These are phyloP conservation scores for Colletotrichum higginsianum DNA, from an alignment of 2,329 filamentous ascomycete genomes.

Conservation along the genomic window DNA sequence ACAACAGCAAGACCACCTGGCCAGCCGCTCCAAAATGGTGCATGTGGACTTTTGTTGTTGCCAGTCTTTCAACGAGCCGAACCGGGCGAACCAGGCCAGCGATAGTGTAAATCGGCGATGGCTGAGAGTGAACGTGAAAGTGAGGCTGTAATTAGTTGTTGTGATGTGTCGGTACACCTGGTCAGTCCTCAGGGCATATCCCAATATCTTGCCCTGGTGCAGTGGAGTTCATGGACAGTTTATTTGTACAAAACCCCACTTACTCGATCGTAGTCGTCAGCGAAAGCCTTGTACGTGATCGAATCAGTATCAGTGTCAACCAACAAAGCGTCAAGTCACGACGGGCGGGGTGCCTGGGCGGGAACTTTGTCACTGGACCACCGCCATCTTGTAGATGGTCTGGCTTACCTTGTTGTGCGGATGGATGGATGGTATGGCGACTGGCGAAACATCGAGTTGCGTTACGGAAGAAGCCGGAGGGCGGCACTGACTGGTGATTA, in stretches of 20 bases:
- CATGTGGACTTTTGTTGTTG: background rate
- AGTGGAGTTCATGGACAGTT: constrained; percentile 17
- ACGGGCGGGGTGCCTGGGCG: constrained; percentile 14
- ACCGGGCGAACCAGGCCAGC: background rate
- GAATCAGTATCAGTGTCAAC: background rate
- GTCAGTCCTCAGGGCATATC: constrained; percentile 31
- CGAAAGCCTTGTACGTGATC: constrained; percentile 10
- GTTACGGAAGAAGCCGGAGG: background rate
- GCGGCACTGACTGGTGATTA: background rate
- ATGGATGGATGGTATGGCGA: background rate
- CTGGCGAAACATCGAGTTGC: constrained; percentile 3
- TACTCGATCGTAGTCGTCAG: constrained; percentile 17
- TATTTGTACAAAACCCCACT: constrained; percentile 12
- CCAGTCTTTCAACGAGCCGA: background rate
- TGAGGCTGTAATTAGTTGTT: constrained; percentile 17
- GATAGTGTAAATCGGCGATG: background rate
- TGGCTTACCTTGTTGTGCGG: constrained; percentile 12
- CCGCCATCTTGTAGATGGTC: constrained; percentile 2
- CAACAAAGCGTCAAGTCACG: constrained; percentile 1
- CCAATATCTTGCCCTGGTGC: constrained; percentile 28
- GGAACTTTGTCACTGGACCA: constrained; percentile 26
- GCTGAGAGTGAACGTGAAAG: constrained; percentile 1
- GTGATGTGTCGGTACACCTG: constrained; percentile 8
- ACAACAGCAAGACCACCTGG: background rate
- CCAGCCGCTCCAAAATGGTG: background rate